phyloP scores from a whole-genome alignment of 768 basidiomycete genomes.

The Termitomyces sp. region DNA sequence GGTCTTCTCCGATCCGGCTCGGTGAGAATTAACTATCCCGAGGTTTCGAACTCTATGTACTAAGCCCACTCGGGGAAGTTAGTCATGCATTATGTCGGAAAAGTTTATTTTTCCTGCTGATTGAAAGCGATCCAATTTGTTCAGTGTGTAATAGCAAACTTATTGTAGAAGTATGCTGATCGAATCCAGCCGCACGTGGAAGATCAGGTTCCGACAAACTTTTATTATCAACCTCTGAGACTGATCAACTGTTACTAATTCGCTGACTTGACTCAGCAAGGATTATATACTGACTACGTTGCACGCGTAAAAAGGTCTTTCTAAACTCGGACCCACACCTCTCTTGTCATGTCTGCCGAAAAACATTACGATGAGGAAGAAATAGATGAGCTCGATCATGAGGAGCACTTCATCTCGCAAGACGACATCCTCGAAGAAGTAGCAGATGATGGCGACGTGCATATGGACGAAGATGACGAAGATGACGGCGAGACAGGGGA shows the following conservation, averaged over 20 bases:
- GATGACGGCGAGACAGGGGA: conserved; percentile 42
- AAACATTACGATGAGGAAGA: conserved; percentile 17
- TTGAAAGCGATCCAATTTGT: neutral
- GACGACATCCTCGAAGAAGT: conserved; percentile 65
- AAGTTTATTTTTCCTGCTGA: neutral
- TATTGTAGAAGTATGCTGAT: neutral
- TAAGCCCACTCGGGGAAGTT: neutral
- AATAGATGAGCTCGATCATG: conserved; percentile 33
- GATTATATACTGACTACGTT: neutral
- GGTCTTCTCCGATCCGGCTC: conserved; percentile 16
- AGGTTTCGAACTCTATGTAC: neutral
- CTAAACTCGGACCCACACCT: neutral
- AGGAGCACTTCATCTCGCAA: conserved; percentile 55
- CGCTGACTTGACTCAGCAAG: conserved; percentile 17
- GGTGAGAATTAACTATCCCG: conserved; percentile 1
- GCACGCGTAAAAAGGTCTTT: neutral
- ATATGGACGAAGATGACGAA: conserved; percentile 70
- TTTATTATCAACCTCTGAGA: conserved; percentile 9
- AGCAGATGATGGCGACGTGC: conserved; percentile 56
- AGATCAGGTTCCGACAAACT: conserved; percentile 12
- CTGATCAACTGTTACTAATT: neutral
- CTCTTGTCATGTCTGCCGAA: conserved; percentile 24
- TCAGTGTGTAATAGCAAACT: neutral
- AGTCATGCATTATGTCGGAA: neutral
- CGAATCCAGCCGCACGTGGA: neutral